Evolutionary conservation across 108 stramenopile species (phyloP).

Genomic region (Nitzschia inconspicua): DNA sequence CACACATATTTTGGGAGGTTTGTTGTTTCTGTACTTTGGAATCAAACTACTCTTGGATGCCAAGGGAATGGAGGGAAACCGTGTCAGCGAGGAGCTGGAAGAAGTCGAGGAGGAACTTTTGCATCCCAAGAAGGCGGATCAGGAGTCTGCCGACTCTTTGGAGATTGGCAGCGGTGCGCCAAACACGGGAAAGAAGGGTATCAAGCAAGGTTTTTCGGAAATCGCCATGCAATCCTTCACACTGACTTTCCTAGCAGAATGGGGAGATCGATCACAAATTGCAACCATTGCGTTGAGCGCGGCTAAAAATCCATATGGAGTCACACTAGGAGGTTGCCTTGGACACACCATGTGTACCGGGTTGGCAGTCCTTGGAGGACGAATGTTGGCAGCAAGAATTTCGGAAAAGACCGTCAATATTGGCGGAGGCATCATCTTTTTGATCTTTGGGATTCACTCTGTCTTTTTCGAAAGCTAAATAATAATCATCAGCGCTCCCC

Average conservation of each 20-base stretch:
- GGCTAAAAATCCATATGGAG: slow-evolving; percentile 94
- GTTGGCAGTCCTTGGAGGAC: slow-evolving; percentile 95
- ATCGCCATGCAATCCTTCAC: slow-evolving; percentile 89
- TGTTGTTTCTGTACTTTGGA: slow-evolving; percentile 98
- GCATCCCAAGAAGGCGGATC: slow-evolving; percentile 50
- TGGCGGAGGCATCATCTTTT: slow-evolving; percentile 90
- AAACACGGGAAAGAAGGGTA: not conserved
- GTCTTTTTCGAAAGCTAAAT: slow-evolving; percentile 68
- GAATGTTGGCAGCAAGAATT: slow-evolving; percentile 95
- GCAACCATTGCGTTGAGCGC: slow-evolving; percentile 98
- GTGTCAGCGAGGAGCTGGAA: slow-evolving; percentile 94
- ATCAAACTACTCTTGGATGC: slow-evolving; percentile 87
- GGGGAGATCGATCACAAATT: slow-evolving; percentile 99
- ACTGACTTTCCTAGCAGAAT: slow-evolving; percentile 98
- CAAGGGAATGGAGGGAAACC: slow-evolving; percentile 68
- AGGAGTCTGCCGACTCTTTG: slow-evolving; percentile 23
- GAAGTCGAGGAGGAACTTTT: slow-evolving; percentile 98
- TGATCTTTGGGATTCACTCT: slow-evolving; percentile 92
- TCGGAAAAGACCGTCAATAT: slow-evolving; percentile 91
- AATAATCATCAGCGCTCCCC: no score
- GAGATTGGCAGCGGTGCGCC: slow-evolving; percentile 23
- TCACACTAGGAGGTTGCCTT: slow-evolving; percentile 92
- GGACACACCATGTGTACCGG: slow-evolving; percentile 98
- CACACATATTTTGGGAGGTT: slow-evolving; percentile 92
- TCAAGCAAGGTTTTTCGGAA: slow-evolving; percentile 26